Evolutionary conservation across 2,329 filamentous ascomycete genomes (phyloP).

Genomic region (Claviceps capensis): DNA sequence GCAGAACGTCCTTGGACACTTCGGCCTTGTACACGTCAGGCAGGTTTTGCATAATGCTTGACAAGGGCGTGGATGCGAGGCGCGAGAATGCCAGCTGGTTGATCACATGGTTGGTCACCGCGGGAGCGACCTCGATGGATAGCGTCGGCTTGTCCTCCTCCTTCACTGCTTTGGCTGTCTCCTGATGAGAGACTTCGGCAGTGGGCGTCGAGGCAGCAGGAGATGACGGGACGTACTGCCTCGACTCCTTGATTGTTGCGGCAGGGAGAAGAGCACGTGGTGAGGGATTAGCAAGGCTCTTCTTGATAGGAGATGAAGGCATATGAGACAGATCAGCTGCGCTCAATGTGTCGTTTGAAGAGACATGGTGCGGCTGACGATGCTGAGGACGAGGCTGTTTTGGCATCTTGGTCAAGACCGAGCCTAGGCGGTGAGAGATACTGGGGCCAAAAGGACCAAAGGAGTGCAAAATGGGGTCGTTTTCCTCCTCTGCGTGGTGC

Average conservation of each 20-base stretch:
- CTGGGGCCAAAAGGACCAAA: conserved; percentile 86
- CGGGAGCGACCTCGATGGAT: conserved; percentile 24
- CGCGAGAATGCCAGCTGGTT: conserved; percentile 95
- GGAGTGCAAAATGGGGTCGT: conserved; percentile 83
- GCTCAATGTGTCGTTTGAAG: conserved; percentile 11
- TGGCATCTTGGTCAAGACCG: conserved; percentile 59
- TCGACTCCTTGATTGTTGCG: neutral
- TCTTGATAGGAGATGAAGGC: conserved; percentile 12
- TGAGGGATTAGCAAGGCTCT: conserved; percentile 2
- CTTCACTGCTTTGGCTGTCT: neutral
- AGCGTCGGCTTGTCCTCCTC: conserved; percentile 10
- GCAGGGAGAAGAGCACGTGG: neutral
- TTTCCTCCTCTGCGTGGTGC: conserved; percentile 78
- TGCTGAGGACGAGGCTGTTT: conserved; percentile 21
- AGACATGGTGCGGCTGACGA: conserved; percentile 12
- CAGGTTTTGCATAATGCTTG: conserved; percentile 76
- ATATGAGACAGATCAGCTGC: conserved; percentile 10
- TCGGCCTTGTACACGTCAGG: conserved; percentile 49
- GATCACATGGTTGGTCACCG: conserved; percentile 69
- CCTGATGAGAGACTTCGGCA: conserved; percentile 5
- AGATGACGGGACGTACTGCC: conserved; percentile 11
- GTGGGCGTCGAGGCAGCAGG: conserved; percentile 11
- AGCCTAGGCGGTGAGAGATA: conserved; percentile 67
- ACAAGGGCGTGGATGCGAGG: conserved; percentile 79
- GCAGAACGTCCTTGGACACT: conserved; percentile 50